Base-by-base conservation (phyloP, 306 rosid genomes). In the Bauhinia variegata region DNA sequence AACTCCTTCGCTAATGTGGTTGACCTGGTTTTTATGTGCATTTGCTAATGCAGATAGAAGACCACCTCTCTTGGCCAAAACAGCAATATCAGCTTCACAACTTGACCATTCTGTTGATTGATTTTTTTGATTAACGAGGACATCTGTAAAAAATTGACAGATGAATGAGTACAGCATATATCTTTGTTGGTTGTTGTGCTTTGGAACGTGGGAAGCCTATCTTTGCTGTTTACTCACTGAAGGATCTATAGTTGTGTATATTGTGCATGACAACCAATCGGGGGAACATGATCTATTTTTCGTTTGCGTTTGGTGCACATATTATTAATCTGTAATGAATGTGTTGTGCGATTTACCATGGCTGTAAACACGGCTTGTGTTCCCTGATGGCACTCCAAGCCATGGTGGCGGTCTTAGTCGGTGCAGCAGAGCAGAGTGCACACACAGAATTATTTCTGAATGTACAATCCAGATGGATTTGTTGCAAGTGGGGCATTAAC, bases 311-410 rank as follows among this genome's bases (percentile, higher is more conserved):
- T 8, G n/a, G 13, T 7, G 23, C 33, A 34, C 63, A 23, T 18
- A 38, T 55, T 18, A 38, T 55, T 54, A 50, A 42, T 68, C 14
- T 14, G 11, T 13, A 1, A 10, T 13, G 23, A 75, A 38, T 67
- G 16, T 36, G 41, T 34, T 41, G 54, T 74, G 68, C 46, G 49
- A 39, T n/a, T 30, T 64, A 23, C 23, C 47, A 42, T 31, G 4
- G 36, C 44, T 44, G 32, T 15, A 6, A 53, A 11, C 62, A n/a
- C 36, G 32, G 56, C 31, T 60, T 17, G 2, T 72, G 62, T 38
- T 39, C 48, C 56, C 1, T 8, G 17, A 8, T 59, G 67, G 8
- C 59, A 38, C 17, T 5, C 62, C 61, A 48, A 48, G 15, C 23
- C 23, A n/a, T 48, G 23, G 11, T 15, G 19, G n/a, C 52, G 18